Evolutionary conservation across 306 rosid genomes (phyloP).

Genomic region (Cucurbita maxima): DNA sequence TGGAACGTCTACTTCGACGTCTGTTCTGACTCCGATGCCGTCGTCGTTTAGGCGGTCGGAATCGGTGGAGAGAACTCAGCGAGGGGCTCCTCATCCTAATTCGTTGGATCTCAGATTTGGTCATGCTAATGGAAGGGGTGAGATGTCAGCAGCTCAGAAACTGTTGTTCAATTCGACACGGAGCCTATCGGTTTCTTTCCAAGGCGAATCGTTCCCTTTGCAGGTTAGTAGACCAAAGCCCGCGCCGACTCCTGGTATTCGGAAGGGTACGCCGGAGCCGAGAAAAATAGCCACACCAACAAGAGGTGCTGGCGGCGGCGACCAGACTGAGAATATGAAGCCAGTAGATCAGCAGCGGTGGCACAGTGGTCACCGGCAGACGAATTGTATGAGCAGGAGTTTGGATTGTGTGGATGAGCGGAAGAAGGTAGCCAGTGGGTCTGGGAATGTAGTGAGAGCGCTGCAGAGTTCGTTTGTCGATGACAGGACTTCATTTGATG

Average conservation of each 20-base stretch:
- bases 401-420: slow-evolving; percentile 35
- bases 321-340: slow-evolving; percentile 38
- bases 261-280: slow-evolving; percentile 71
- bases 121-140: slow-evolving; percentile 12
- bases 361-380: slow-evolving; percentile 38
- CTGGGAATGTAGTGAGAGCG: slow-evolving; percentile 41
- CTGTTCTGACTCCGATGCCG: slow-evolving; percentile 18
- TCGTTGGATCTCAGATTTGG: slow-evolving; percentile 24
- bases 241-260: slow-evolving; percentile 29
- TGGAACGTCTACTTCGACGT: slow-evolving; percentile 23
- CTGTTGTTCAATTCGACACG: slow-evolving; percentile 64
- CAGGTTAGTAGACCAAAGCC: slow-evolving; percentile 65
- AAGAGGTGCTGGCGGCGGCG: slow-evolving; percentile 20
- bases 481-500: slow-evolving; percentile 21
- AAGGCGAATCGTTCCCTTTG: slow-evolving; percentile 75
- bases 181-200: slow-evolving; percentile 86
- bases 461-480: slow-evolving; percentile 40
- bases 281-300: slow-evolving; percentile 36
- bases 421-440: slow-evolving; percentile 31
- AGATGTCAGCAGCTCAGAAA: slow-evolving; percentile 55
- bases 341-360: slow-evolving; percentile 55
- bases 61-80: slow-evolving; percentile 39
- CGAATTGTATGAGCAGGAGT: slow-evolving; percentile 41
- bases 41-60: slow-evolving; percentile 40
- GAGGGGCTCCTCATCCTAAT: slow-evolving; percentile 38